phyloP scores from a whole-genome alignment of 805 yeast species.

The Millerozyma acaciae region DNA sequence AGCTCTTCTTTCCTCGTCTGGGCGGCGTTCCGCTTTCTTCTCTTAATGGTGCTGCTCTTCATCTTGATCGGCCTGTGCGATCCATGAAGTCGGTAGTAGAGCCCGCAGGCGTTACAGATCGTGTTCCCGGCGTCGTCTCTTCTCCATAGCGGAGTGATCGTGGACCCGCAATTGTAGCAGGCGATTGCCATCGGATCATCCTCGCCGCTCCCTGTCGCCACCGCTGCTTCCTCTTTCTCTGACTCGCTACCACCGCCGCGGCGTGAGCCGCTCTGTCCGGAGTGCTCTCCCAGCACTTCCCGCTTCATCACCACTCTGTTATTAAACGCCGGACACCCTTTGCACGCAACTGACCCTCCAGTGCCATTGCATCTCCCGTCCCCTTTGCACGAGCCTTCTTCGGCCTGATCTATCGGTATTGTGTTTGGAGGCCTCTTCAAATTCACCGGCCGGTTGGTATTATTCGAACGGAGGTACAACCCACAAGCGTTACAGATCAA shows the following conservation, averaged over 20 bases:
- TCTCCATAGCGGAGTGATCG: conserved; percentile 85
- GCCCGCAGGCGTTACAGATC: conserved; percentile 85
- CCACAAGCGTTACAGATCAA: conserved; percentile 61
- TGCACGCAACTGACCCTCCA: conserved; percentile 77
- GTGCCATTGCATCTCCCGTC: conserved; percentile 84
- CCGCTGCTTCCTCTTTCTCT: conserved; percentile 1
- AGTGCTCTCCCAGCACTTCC: conserved; percentile 6
- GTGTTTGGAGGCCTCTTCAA: conserved; percentile 56
- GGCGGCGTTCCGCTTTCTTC: conserved; percentile 53
- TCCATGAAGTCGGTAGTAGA: conserved; percentile 73
- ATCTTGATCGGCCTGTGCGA: conserved; percentile 70
- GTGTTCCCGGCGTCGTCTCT: conserved; percentile 78
- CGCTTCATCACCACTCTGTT: conserved; percentile 51
- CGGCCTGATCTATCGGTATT: conserved; percentile 36
- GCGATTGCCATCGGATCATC: conserved; percentile 59
- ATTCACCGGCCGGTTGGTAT: conserved; percentile 62
- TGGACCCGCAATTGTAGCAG: conserved; percentile 79
- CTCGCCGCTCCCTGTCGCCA: conserved; percentile 6
- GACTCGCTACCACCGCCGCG: conserved; percentile 1
- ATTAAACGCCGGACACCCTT: conserved; percentile 80
- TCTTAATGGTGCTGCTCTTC: conserved; percentile 69
- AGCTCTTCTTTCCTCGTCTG: conserved; percentile 9
- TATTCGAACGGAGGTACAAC: conserved; percentile 53
- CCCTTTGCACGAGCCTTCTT: conserved; percentile 63
- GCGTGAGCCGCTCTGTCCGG: conserved; percentile 3